A percentile compares a stretch with the other conserved stretches of the same genome.
Conservation (phyloP, 2,329 filamentous ascomycete genomes). For the Cordyceps militaris region DNA sequence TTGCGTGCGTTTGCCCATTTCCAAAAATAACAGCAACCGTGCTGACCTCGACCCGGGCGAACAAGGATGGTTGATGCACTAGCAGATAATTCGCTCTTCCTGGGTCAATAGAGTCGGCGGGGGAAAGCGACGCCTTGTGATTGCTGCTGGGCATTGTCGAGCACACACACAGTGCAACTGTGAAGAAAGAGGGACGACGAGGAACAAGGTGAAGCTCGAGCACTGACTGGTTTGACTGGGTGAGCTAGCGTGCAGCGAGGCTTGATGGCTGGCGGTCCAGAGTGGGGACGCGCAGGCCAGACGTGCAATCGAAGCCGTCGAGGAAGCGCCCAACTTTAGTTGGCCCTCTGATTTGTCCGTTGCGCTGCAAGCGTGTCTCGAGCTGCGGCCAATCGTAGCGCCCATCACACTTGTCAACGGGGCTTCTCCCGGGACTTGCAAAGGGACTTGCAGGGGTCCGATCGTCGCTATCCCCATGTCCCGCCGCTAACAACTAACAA, state of each 20-base stretch:
- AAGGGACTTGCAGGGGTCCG: conserved; percentile 9
- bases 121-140: neutral
- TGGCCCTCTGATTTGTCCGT: conserved; percentile 6
- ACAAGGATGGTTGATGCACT: neutral
- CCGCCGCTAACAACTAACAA: conserved; percentile 9
- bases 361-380: neutral
- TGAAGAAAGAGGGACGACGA: neutral
- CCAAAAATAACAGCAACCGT: neutral
- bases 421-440: neutral
- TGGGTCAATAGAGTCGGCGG: neutral
- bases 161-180: neutral
- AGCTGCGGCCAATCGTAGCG: conserved; percentile 6
- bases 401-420: neutral
- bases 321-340: conserved; percentile 15
- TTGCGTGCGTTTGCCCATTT: conserved; percentile 7
- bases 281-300: neutral
- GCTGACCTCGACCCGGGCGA: neutral
- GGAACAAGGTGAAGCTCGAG: neutral
- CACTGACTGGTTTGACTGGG: neutral
- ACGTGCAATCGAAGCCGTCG: conserved; percentile 15
- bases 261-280: conserved; percentile 7
- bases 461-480: conserved; percentile 5
- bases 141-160: neutral
- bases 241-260: neutral
- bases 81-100: neutral